Conservation (phyloP, 2,329 filamentous ascomycete genomes). For the Samsoniella hepiali region DNA sequence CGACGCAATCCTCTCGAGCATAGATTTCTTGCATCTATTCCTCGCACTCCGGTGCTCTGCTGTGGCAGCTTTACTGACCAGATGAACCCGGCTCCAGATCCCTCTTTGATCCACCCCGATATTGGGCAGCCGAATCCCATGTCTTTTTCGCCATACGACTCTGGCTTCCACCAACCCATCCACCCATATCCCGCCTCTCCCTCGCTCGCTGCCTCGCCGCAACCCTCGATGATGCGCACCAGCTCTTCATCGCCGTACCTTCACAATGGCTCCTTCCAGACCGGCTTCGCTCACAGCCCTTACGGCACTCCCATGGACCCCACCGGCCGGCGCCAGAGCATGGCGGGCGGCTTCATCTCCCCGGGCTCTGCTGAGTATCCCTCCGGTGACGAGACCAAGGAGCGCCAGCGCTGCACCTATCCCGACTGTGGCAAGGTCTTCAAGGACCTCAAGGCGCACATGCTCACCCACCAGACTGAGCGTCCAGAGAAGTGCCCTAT, state of each 20-base stretch:
- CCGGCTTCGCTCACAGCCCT: conserved; percentile 52
- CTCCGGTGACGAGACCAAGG: conserved; percentile 62
- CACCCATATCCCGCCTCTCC: conserved; percentile 59
- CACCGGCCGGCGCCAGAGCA: conserved; percentile 60
- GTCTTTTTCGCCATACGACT: conserved; percentile 45
- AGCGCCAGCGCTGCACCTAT: conserved; percentile 72
- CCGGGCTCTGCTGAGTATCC: conserved; percentile 55
- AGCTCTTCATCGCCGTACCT: conserved; percentile 67
- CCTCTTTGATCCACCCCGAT: conserved; percentile 55
- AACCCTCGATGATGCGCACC: conserved; percentile 46
- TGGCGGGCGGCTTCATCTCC: conserved; percentile 65
- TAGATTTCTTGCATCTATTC: background rate
- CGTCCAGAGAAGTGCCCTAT: conserved; percentile 94
- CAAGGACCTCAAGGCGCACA: conserved; percentile 90
- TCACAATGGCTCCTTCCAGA: conserved; percentile 51
- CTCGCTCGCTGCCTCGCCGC: conserved; percentile 54
- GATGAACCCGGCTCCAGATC: conserved; percentile 41
- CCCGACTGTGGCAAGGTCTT: conserved; percentile 81
- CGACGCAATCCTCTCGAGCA: background rate
- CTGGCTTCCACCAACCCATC: conserved; percentile 44
- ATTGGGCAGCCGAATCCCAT: conserved; percentile 46
- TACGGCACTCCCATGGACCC: conserved; percentile 45
- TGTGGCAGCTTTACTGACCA: conserved; percentile 35
- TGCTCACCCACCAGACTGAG: conserved; percentile 89
- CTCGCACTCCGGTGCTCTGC: conserved; percentile 7